A percentile compares a stretch with the other conserved stretches of the same genome.
Conservation (phyloP, 2,329 filamentous ascomycete species). For the Aspergillus sp. region DNA sequence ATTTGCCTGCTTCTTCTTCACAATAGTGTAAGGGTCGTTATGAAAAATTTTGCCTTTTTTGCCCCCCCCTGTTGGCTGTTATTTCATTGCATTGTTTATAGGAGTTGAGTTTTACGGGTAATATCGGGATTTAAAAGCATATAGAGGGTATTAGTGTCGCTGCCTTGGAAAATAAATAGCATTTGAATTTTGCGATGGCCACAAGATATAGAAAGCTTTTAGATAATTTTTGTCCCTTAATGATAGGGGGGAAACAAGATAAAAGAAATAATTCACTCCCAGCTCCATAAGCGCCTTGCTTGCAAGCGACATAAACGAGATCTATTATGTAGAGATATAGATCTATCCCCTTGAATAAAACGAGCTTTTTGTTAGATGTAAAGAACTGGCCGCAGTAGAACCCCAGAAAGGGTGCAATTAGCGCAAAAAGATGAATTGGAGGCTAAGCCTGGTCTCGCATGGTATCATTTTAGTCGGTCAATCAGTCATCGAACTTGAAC, state of each 20-base stretch:
- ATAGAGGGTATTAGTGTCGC: neutral
- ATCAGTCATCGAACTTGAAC: constrained; percentile 90
- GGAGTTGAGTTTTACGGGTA: neutral
- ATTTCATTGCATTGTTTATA: neutral
- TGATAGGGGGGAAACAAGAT: neutral
- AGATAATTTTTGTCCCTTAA: neutral
- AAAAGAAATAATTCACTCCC: constrained; percentile 12
- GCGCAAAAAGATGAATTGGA: neutral
- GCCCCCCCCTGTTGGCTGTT: neutral
- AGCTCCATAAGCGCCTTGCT: constrained; percentile 35
- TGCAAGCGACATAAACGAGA: constrained; percentile 19
- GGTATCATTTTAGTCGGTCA: neutral
- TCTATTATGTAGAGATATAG: constrained; percentile 20
- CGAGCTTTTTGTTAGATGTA: constrained; percentile 5
- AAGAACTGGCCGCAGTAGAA: neutral
- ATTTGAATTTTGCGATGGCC: neutral
- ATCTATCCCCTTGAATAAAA: constrained; percentile 9
- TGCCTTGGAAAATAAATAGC: neutral
- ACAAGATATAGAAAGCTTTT: neutral
- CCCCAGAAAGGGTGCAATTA: neutral
- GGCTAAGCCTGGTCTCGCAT: neutral
- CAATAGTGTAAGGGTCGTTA: neutral
- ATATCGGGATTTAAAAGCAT: neutral
- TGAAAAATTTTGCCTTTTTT: too few relatives aligned
- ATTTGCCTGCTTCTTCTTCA: neutral